Evolutionary conservation across 495 filamentous ascomycete genomes (phyloP), one percentile per base, ranked within the genome.

Genomic region (Penicillium arizonense): DNA sequence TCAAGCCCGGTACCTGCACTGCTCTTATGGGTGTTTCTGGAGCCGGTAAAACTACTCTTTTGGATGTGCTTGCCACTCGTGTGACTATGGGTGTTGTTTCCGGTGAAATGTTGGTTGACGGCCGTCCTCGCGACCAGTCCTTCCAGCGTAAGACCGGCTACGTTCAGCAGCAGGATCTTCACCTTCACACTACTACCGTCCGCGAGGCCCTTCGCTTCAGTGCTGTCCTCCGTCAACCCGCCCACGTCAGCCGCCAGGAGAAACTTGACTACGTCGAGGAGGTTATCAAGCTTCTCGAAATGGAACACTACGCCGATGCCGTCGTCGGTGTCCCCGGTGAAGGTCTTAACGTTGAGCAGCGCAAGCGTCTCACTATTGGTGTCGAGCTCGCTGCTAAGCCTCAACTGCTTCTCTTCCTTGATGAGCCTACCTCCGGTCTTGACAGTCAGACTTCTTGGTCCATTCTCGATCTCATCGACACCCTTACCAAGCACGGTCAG

Each of bases 121-220:
- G 81, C 11, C 58, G 69, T 24, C 71, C 69, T 33, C 67, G 87
- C 14, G 89, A 95, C 62, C 75, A 80, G 14, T 90, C 88, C 0
- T 96, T 96, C 79, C 90, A 94, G 63, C 87, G 91, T 32, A 94
- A 94, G 75, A 96, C 91, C 3, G 92, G 92, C 23, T 97, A 96
- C 59, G 93, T 94, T 16, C 90, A 97, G 61, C 93, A 97, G 67
- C 91, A 96, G 70, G 93, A 97, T 82, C 80, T 97, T 8, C 92
- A 96, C 68, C 78, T 95, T 21, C 77, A 86, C 33, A 95, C 90
- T 0, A 83, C 86, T 1, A 97, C 93, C 5, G 91, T 96, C 34
- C 83, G 91, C 38, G 92, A 79, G 58, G 90, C 92, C 18, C 76
- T 97, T 23, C 79, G 80, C 48, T 97, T 97, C 71, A 89, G 84